Evolutionary conservation across 805 yeast species (phyloP).

Genomic region (Yamadazyma endophytica): DNA sequence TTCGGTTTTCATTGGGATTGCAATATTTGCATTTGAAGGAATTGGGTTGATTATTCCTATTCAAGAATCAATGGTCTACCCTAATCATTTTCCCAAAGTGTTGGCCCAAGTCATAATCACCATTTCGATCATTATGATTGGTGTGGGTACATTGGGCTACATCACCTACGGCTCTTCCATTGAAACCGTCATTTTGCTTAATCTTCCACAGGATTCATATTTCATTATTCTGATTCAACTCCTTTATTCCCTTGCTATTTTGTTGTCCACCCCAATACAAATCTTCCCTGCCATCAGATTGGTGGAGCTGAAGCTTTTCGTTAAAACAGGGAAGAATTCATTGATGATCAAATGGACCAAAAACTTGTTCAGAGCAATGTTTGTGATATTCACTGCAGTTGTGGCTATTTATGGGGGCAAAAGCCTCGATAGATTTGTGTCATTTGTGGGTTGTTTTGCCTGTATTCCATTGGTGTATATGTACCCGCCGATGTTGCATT

Average conservation of each 20-base stretch:
- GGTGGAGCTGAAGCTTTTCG: constrained; percentile 59
- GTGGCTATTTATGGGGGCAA: constrained; percentile 67
- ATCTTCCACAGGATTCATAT: constrained; percentile 65
- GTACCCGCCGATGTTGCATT: constrained; percentile 78
- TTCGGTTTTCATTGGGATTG: constrained; percentile 76
- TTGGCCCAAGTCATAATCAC: constrained; percentile 57
- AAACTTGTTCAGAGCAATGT: constrained; percentile 50
- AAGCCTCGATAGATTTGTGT: constrained; percentile 68
- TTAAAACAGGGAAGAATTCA: constrained; percentile 53
- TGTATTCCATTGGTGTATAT: constrained; percentile 83
- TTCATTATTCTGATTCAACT: constrained; percentile 63
- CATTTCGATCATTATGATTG: constrained; percentile 58
- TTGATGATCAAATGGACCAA: constrained; percentile 59
- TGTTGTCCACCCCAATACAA: constrained; percentile 78
- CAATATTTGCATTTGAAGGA: constrained; percentile 86
- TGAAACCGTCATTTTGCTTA: constrained; percentile 65
- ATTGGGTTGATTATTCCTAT: constrained; percentile 79
- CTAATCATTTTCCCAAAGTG: constrained; percentile 67
- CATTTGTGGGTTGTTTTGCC: constrained; percentile 80
- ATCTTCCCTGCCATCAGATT: constrained; percentile 75
- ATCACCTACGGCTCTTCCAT: constrained; percentile 61
- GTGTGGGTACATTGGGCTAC: constrained; percentile 67
- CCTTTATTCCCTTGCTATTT: constrained; percentile 68
- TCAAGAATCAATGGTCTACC: constrained; percentile 75
- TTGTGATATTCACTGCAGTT: constrained; percentile 51